These are phyloP conservation scores for Pseudogymnoascus sp. DNA, from an alignment of 2,329 filamentous ascomycete species.

Conservation along the genomic window DNA sequence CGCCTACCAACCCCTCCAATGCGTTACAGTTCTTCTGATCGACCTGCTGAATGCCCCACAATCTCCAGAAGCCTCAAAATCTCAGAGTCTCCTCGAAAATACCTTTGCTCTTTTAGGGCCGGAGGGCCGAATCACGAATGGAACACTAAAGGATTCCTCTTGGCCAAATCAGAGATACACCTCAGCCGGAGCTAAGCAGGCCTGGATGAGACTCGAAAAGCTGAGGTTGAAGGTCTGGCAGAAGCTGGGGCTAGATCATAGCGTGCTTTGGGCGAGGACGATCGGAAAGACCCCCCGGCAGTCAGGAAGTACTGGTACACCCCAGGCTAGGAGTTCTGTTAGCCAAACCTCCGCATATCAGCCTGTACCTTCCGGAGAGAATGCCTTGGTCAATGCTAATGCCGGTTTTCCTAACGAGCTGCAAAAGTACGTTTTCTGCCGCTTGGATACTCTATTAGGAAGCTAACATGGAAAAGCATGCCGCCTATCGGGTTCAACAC, in stretches of 20 bases:
- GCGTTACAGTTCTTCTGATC: conserved; percentile 17
- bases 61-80: conserved; percentile 18
- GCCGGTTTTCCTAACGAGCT: neutral
- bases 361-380: neutral
- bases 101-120: conserved; percentile 13
- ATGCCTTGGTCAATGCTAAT: neutral
- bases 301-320: neutral
- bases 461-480: neutral
- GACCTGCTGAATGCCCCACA: conserved; percentile 19
- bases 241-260: neutral
- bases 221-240: neutral
- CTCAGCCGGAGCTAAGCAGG: neutral
- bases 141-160: neutral
- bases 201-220: neutral
- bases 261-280: neutral
- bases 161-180: neutral
- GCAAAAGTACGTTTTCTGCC: neutral
- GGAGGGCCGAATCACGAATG: neutral
- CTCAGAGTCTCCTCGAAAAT: conserved; percentile 17
- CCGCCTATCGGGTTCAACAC: neutral
- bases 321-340: neutral
- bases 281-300: neutral
- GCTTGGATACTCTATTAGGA: neutral
- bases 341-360: neutral
- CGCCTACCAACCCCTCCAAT: conserved; percentile 21